These are phyloP conservation scores for Acanthamoeba sp. DNA, from an alignment of 208 protist genomes.

Conservation along the genomic window DNA sequence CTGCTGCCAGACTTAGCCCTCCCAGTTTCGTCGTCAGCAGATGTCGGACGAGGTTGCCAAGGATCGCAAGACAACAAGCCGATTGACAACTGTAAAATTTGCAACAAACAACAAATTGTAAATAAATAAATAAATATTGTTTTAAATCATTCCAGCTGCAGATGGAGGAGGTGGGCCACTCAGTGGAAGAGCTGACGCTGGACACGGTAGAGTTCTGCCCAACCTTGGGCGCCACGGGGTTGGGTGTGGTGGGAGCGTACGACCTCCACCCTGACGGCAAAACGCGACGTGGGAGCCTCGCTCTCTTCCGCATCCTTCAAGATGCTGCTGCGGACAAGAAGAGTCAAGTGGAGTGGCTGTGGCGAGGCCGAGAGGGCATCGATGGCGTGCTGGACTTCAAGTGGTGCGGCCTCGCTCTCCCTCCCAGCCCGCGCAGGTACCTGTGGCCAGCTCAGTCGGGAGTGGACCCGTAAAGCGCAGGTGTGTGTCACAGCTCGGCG, in stretches of 20 bases:
- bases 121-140: too few species aligned
- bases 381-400: conserved; percentile 34
- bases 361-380: neutral
- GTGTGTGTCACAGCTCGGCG: neutral
- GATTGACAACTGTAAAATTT: too few species aligned
- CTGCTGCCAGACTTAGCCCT: too few species aligned
- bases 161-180: neutral
- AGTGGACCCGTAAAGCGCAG: too few species aligned
- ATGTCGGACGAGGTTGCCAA: too few species aligned
- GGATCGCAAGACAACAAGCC: too few species aligned
- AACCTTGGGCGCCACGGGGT: neutral
- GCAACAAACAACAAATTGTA: too few species aligned
- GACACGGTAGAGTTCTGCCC: conserved; percentile 59
- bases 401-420: too few species aligned
- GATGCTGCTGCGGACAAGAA: neutral
- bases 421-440: too few species aligned
- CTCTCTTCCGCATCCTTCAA: neutral
- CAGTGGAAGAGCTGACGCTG: neutral
- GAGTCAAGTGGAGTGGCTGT: neutral
- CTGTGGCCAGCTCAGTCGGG: too few species aligned
- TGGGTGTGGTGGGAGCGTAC: conserved; percentile 36
- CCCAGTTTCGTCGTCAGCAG: too few species aligned
- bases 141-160: too few species aligned
- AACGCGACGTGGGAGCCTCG: neutral
- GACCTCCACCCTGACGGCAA: neutral